Evolutionary conservation across 345 rosid species (phyloP).

Genomic region (Acer saccharum): DNA sequence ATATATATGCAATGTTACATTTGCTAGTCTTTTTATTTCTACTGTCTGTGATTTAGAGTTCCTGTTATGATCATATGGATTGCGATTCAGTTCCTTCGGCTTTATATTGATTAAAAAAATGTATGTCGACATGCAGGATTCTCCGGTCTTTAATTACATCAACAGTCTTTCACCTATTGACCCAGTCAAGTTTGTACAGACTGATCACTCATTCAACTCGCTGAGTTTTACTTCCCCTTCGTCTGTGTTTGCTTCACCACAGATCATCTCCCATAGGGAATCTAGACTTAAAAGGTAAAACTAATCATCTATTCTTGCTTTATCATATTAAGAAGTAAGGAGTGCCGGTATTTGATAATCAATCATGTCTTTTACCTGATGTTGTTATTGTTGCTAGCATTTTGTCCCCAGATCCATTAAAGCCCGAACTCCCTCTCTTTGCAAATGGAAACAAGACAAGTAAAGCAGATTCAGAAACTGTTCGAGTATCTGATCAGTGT

Average conservation of each 20-base stretch:
- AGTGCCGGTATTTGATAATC: background rate
- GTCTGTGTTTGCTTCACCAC: conserved; percentile 50
- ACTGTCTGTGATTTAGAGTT: background rate
- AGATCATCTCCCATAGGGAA: conserved; percentile 37
- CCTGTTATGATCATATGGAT: background rate
- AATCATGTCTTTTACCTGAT: conserved; percentile 5
- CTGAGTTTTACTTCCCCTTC: conserved; percentile 53
- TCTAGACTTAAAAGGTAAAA: conserved; percentile 50
- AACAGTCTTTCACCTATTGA: conserved; percentile 65
- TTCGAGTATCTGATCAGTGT: conserved; percentile 19
- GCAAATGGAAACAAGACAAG: conserved; percentile 27
- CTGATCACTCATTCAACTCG: conserved; percentile 35
- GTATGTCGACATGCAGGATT: conserved; percentile 49
- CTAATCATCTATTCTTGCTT: background rate
- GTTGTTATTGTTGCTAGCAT: conserved; percentile 33
- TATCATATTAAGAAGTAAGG: background rate
- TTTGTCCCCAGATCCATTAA: conserved; percentile 35
- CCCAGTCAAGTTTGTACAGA: conserved; percentile 37
- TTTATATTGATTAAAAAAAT: background rate
- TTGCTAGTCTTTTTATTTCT: background rate
- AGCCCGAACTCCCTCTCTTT: conserved; percentile 21
- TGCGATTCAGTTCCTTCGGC: background rate
- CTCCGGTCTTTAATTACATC: conserved; percentile 71
- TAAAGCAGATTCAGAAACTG: conserved; percentile 28
- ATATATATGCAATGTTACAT: background rate